Conservation (phyloP, 345 rosid genomes). For the Alliaria petiolata region DNA sequence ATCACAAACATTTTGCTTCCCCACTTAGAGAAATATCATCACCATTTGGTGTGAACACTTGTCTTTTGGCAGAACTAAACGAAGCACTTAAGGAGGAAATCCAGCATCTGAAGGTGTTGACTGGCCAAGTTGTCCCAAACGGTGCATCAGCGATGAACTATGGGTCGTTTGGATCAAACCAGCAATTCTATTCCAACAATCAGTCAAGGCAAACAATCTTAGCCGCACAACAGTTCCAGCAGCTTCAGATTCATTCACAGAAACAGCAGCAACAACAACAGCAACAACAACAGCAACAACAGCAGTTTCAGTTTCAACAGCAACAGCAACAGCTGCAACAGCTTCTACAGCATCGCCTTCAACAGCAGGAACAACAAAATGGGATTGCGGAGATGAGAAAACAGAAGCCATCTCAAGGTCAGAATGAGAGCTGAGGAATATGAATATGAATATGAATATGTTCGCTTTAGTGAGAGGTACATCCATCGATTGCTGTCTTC, state of each 20-base stretch:
- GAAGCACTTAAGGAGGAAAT: conserved; percentile 92
- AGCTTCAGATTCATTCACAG: conserved; percentile 87
- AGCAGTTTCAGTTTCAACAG: conserved; percentile 50
- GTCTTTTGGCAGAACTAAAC: conserved; percentile 55
- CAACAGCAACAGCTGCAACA: conserved; percentile 53
- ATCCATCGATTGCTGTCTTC: not conserved
- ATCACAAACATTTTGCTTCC: conserved; percentile 1
- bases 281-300: conserved; percentile 41
- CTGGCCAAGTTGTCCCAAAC: conserved; percentile 62
- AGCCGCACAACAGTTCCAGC: conserved; percentile 85
- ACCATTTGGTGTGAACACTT: not conserved
- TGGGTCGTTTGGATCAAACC: conserved; percentile 53
- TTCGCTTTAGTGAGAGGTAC: not conserved
- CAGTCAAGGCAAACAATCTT: conserved; percentile 64
- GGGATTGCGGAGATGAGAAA: conserved; percentile 49
- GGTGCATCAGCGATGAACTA: conserved; percentile 64
- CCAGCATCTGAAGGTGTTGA: conserved; percentile 80
- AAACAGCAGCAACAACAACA: conserved; percentile 63
- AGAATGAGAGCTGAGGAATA: conserved; percentile 48
- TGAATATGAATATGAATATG: not conserved
- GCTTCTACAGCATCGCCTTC: conserved; percentile 56
- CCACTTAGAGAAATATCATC: not conserved
- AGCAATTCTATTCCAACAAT: conserved; percentile 63
- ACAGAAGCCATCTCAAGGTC: conserved; percentile 38
- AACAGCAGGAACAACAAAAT: conserved; percentile 39